Base-by-base conservation (phyloP, 345 rosid species). In the Hevea brasiliensis region DNA sequence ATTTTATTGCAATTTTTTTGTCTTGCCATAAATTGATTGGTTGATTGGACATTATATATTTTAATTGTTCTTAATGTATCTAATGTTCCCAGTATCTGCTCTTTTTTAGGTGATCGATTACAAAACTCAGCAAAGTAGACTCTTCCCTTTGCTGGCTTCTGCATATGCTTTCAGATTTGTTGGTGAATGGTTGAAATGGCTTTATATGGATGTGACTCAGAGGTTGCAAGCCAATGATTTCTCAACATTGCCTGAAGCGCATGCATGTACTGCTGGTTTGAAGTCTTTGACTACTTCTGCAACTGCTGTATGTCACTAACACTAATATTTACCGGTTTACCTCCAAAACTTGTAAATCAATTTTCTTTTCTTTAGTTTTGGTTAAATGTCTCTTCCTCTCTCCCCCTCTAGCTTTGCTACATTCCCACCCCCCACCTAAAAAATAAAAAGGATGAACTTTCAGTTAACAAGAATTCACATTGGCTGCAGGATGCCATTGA, bases 201-300 rank as follows among this genome's bases (percentile, higher is more conserved):
- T 96, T 45, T 91, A 93, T 72, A 83, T 80, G 76, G 99, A 96
- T 85, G 99, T 96, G 61, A 91, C 92, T 47, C 84, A 83, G 82
- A 89, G 92, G 78, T 77, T 96, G 85, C 91, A 89, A 78, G 96
- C 92, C 72, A 86, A 79, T 74, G 99, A 96, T 84, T 93, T 93
- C 76, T 79, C 99, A 57, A 96, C 93, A 20, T 84, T 96, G 86
- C 95, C 98, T 2, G 99, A 96, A 85, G 96, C 90, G 78, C 99
- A 96, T 82, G 97, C 99, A 37, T 96, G 99, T 81, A 96, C 99
- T 74, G 98, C 99, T 2, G 99, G 98, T 72, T 85, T 96, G 84
- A 96, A 96, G 85, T 96, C 99, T 73, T 75, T 96, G 83, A 96
- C 99, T 55, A 93, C 99, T 69, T 68, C 97, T 72, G 87, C 80